Evolutionary conservation across 108 stramenopile genomes (phyloP), one percentile per base, ranked within the genome.

Genomic region (Conticribra guillardii): DNA sequence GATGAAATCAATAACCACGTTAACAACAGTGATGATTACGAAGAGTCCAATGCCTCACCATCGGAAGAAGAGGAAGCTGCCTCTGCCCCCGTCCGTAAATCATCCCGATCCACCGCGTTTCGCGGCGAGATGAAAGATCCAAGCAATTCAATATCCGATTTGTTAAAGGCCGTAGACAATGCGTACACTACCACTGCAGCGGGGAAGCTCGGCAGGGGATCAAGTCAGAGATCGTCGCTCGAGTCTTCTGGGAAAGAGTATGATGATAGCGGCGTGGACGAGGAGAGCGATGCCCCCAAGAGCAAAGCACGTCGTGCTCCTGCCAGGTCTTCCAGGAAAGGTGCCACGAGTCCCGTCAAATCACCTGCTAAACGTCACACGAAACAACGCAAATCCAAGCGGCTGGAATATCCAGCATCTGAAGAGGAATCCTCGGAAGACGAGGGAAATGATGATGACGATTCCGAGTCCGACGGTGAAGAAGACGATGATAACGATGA

Each of bases 401-500:
- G 60, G 56, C 54, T 61, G 5, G 69, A 76, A 34, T 47, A 67
- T 29, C 44, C 54, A 1, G 63, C 48, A 34, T 76, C 77, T 3
- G 67, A 68, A 37, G 73, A 79, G 37, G 60, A 30, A 17, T 57
- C 69, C n/a, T 21, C 56, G 15, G 70, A 52, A 15, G 76, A 76
- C 2, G 68, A 63, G 3, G 60, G 30, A 15, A 71, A 76, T 1
- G 68, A 63, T 4, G 60, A 37, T 1, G 76, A 77, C 26, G 73
- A 58, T 14, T 75, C 67, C 0, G 64, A 79, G 16, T 82, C 84
- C 5, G 82, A 84, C 7, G 83, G 85, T 16, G 88, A 89, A 34
- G 84, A 84, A 19, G 85, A 89, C n/a, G 34, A 77, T 80, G 32
- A 41, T 11, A 14, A 65, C 90, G 23, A 89, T 83, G 64, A 82